Conservation (phyloP, 2,329 filamentous ascomycete genomes). For the Exophiala spinifera region DNA sequence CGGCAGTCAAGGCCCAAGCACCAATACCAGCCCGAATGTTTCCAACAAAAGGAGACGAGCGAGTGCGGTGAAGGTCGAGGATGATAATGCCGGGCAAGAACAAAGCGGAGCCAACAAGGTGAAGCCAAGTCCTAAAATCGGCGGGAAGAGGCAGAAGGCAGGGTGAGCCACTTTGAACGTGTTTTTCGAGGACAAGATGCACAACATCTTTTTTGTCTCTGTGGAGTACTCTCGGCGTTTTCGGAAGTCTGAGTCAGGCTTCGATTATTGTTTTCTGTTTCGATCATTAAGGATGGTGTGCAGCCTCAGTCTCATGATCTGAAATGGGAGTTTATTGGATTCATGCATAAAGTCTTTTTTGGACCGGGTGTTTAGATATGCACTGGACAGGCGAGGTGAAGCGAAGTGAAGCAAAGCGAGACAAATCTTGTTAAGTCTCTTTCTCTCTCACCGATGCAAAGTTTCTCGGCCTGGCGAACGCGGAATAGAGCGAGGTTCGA, state of each 20-base stretch:
- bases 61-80: slow-evolving; percentile 60
- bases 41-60: slow-evolving; percentile 55
- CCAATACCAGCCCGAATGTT: slow-evolving; percentile 62
- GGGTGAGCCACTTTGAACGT: not conserved
- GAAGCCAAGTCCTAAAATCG: slow-evolving; percentile 47
- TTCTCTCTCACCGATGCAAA: not conserved
- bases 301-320: not conserved
- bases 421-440: not conserved
- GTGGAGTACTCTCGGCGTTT: not conserved
- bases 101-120: slow-evolving; percentile 41
- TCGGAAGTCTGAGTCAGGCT: not conserved
- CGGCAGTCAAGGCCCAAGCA: slow-evolving; percentile 50
- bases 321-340: not conserved
- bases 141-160: slow-evolving; percentile 48
- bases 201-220: not conserved
- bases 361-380: slow-evolving; percentile 2
- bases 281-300: not conserved
- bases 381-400: not conserved
- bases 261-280: not conserved
- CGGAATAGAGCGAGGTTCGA: not conserved
- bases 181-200: not conserved
- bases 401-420: too few species aligned
- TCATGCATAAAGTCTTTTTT: slow-evolving; percentile 6
- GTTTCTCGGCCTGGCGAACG: not conserved
- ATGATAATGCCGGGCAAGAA: slow-evolving; percentile 52